Evolutionary conservation across 495 filamentous ascomycete species (phyloP).

Genomic region (Zalerion maritima): DNA sequence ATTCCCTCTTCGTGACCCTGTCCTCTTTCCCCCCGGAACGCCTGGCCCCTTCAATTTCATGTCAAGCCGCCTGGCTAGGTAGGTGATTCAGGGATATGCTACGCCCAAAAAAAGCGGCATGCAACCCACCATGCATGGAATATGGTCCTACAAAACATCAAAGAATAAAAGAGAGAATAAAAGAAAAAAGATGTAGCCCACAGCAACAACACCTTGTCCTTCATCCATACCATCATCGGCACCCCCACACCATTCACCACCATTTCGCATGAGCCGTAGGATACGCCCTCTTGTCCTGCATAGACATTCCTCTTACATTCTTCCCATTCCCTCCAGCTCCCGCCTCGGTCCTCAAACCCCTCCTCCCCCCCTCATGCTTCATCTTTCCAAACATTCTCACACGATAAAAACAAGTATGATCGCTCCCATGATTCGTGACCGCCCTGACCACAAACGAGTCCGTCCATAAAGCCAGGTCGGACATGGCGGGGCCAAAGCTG

Average conservation of each 20-base stretch:
- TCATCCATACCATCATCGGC: too few species aligned
- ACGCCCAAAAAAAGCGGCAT: too few species aligned
- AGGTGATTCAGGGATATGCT: too few species aligned
- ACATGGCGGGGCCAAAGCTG: constrained; percentile 26
- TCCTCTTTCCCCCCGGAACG: too few species aligned
- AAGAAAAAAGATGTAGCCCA: constrained; percentile 12
- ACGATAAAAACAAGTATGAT: constrained; percentile 50
- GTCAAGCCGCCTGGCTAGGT: too few species aligned
- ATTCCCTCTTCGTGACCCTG: too few species aligned
- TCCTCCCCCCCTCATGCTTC: constrained; percentile 2
- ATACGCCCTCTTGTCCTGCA: constrained; percentile 1
- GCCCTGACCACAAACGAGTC: constrained; percentile 34
- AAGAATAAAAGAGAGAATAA: constrained; percentile 15
- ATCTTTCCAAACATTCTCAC: constrained; percentile 37
- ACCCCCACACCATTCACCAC: too few species aligned
- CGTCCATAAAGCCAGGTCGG: constrained; percentile 18
- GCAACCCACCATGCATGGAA: constrained; percentile 5
- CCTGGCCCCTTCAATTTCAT: too few species aligned
- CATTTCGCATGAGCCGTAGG: not conserved
- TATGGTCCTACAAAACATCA: constrained; percentile 9
- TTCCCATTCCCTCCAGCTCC: not conserved
- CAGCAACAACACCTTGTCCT: too few species aligned
- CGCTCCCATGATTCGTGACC: constrained; percentile 36
- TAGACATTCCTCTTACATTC: constrained; percentile 10
- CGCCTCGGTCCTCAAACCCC: not conserved